phyloP scores from a whole-genome alignment of 1,284 basidiomycete species.

The Thelephora terrestris region DNA sequence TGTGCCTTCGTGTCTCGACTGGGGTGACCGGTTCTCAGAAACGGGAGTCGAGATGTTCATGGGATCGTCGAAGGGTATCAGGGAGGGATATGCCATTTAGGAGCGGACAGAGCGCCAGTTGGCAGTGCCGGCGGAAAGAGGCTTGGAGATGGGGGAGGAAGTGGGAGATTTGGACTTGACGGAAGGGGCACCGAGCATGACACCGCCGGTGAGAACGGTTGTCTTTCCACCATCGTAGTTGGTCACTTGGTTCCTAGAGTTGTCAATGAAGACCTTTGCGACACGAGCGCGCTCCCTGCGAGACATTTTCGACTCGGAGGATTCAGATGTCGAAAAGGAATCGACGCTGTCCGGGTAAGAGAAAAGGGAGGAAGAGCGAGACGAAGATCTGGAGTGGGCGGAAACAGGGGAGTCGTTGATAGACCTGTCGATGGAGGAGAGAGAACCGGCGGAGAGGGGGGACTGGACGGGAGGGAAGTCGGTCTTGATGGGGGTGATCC shows the following conservation, averaged over 20 bases:
- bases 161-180: conserved; percentile 21
- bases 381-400: conserved; percentile 63
- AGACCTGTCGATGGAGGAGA: conserved; percentile 34
- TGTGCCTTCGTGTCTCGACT: conserved; percentile 18
- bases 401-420: conserved; percentile 35
- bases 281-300: conserved; percentile 58
- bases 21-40: conserved; percentile 3
- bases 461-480: conserved; percentile 37
- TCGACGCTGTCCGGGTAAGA: conserved; percentile 29
- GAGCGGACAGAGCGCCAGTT: neutral
- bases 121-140: neutral
- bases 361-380: conserved; percentile 54
- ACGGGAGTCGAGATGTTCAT: too few relatives aligned
- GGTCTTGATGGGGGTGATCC: conserved; percentile 52
- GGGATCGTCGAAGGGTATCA: too few relatives aligned
- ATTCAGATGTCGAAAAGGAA: conserved; percentile 27
- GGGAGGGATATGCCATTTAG: too few relatives aligned
- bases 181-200: conserved; percentile 59
- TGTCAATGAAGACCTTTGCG: conserved; percentile 60
- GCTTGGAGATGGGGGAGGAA: neutral
- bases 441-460: conserved; percentile 30
- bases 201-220: conserved; percentile 72
- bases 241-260: conserved; percentile 62
- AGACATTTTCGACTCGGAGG: conserved; percentile 33
- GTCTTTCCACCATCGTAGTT: conserved; percentile 80